Conservation (phyloP, 768 basidiomycete genomes). For the Panus rudis region DNA sequence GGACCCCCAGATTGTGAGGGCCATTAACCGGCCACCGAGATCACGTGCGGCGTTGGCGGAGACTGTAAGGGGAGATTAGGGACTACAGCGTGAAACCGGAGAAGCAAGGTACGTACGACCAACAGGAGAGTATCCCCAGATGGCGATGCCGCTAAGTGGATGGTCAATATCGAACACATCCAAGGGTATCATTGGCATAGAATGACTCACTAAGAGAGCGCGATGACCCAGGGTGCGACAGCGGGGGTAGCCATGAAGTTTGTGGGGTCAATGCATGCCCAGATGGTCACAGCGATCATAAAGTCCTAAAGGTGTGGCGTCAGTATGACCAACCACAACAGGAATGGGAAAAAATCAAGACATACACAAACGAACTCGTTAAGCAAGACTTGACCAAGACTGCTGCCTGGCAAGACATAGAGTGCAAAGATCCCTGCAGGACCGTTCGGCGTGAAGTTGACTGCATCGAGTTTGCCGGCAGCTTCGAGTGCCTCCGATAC, state of each 20-base stretch:
- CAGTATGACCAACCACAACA: not conserved
- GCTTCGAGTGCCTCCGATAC: constrained; percentile 16
- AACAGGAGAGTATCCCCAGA: constrained; percentile 56
- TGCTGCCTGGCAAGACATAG: constrained; percentile 36
- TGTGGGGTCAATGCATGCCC: constrained; percentile 51
- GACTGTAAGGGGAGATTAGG: constrained; percentile 19
- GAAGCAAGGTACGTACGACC: constrained; percentile 24
- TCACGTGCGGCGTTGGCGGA: constrained; percentile 64
- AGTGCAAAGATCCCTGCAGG: constrained; percentile 44
- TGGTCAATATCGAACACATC: not conserved
- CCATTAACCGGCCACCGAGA: constrained; percentile 53
- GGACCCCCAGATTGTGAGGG: constrained; percentile 54
- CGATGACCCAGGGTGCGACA: constrained; percentile 43
- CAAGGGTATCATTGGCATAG: not conserved
- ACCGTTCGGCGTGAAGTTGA: constrained; percentile 25
- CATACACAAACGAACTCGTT: constrained; percentile 52
- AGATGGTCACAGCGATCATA: constrained; percentile 44
- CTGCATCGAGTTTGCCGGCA: constrained; percentile 16
- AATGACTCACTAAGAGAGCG: constrained; percentile 47
- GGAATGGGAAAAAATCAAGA: constrained; percentile 1
- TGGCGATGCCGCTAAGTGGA: constrained; percentile 37
- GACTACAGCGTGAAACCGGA: not conserved
- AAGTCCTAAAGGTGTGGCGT: constrained; percentile 29
- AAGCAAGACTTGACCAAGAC: constrained; percentile 39
- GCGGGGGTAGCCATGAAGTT: constrained; percentile 50